Base-by-base conservation (phyloP, 2,329 filamentous ascomycete species). In the Akanthomyces dipterigenus region DNA sequence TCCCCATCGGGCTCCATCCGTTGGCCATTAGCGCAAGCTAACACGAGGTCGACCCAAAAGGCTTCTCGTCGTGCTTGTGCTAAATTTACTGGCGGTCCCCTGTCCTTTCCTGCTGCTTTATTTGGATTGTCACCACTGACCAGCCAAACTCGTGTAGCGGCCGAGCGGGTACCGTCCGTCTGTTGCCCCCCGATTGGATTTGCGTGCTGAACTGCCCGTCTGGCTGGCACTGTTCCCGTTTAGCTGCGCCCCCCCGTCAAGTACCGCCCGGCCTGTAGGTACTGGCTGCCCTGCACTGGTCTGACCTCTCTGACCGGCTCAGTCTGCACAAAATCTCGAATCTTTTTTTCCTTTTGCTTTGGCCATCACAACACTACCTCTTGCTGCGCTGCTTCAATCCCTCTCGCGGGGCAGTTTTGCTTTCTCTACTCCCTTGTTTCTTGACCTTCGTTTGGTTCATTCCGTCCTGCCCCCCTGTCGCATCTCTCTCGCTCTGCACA, bases 21-120 rank as follows among this genome's bases (percentile, higher is more conserved):
- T 14, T n/a, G 12, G 20, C 46, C 38, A 28, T 28, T 54, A 60
- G 57, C 38, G 45, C 28, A 24, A 26, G 49, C 57, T 60, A 60
- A 60, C 57, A 60, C 57, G 57, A 60, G 57, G 26, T 53, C n/a
- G 20, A 58, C 31, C 45, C 55, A n/a, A n/a, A n/a, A n/a, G n/a
- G n/a, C n/a, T n/a, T n/a, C n/a, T n/a, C n/a, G n/a, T n/a, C n/a
- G n/a, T n/a, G n/a, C n/a, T n/a, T n/a, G n/a, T n/a, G n/a, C n/a
- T n/a, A n/a, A n/a, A n/a, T n/a, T n/a, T n/a, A n/a, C n/a, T n/a
- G n/a, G n/a, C n/a, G 18, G 36, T 20, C 20, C 51, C 12, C 40
- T 14, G 14, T n/a, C 42, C 28, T 45, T 26, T 43, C 46, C 7
- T 34, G n/a, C 45, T 60, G 48, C 56, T 60, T 60, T 22, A 59